phyloP scores from a whole-genome alignment of 805 yeast genomes.

The Wickerhamomyces kurtzmanii region DNA sequence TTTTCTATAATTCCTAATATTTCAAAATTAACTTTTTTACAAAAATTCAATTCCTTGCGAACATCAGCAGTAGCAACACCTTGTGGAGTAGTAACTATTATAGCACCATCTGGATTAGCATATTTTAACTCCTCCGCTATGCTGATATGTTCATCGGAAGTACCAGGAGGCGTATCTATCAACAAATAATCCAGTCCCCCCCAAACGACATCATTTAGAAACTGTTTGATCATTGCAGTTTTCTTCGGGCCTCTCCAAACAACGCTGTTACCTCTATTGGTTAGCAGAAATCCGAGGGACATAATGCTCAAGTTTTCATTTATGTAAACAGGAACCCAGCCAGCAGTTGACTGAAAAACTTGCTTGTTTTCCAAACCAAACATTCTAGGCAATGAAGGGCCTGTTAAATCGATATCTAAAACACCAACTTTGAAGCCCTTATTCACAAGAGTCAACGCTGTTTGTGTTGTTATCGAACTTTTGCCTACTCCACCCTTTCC shows the following conservation, averaged over 20 bases:
- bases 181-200: constrained; percentile 66
- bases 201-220: constrained; percentile 87
- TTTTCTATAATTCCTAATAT: constrained; percentile 87
- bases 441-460: constrained; percentile 70
- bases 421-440: constrained; percentile 85
- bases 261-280: constrained; percentile 79
- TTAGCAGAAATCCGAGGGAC: constrained; percentile 82
- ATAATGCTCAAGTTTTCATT: constrained; percentile 50
- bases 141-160: constrained; percentile 96
- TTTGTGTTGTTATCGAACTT: constrained; percentile 90
- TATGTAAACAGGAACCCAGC: constrained; percentile 83
- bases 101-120: constrained; percentile 80
- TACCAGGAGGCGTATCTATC: constrained; percentile 98
- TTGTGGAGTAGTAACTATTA: constrained; percentile 95
- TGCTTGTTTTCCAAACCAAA: constrained; percentile 79
- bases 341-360: constrained; percentile 70
- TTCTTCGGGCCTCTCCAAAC: constrained; percentile 99
- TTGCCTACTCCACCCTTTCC: constrained; percentile 99
- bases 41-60: constrained; percentile 85
- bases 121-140: constrained; percentile 81
- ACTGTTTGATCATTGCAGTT: constrained; percentile 95
- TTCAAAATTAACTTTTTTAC: constrained; percentile 72
- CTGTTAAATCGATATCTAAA: constrained; percentile 89
- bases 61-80: constrained; percentile 91
- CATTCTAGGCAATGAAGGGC: constrained; percentile 95